Evolutionary conservation across 768 basidiomycete genomes (phyloP).

Genomic region (Coprinopsis strossmayeri): DNA sequence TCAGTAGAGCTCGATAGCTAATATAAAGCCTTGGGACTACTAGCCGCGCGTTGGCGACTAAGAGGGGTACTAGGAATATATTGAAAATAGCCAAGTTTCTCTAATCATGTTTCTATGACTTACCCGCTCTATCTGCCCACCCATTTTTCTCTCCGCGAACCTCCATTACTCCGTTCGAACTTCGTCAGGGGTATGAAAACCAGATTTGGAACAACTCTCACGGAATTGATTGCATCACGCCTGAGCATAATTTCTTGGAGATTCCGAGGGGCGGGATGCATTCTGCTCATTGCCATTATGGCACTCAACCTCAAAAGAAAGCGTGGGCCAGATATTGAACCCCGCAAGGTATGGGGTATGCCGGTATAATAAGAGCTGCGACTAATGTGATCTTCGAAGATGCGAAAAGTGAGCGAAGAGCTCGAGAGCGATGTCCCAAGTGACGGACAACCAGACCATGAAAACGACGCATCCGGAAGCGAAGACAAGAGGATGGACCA

Average conservation of each 20-base stretch:
- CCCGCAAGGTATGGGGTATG: conserved; percentile 15
- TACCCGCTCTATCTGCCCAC: too few species aligned
- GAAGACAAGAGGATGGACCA: conserved; percentile 4
- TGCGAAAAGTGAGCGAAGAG: conserved; percentile 7
- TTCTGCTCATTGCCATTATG: conserved; percentile 14
- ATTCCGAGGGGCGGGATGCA: background rate
- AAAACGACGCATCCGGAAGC: conserved; percentile 1
- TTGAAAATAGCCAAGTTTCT: too few species aligned
- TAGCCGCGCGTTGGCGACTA: too few species aligned
- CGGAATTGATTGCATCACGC: background rate
- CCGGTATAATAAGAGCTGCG: background rate
- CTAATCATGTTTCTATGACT: too few species aligned
- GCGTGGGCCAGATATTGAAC: conserved; percentile 9
- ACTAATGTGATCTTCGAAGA: conserved; percentile 1
- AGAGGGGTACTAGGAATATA: too few species aligned
- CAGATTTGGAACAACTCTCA: background rate
- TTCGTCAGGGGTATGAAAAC: too few species aligned
- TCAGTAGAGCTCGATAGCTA: too few species aligned
- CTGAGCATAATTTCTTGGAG: background rate
- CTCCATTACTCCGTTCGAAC: too few species aligned
- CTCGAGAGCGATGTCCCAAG: conserved; percentile 2
- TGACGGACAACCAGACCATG: conserved; percentile 5
- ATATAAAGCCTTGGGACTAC: too few species aligned
- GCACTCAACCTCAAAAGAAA: conserved; percentile 20
- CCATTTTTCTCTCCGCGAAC: too few species aligned